These are phyloP conservation scores for Euryodendron excelsum DNA, from an alignment of 148 eudicot genomes.

Conservation along the genomic window DNA sequence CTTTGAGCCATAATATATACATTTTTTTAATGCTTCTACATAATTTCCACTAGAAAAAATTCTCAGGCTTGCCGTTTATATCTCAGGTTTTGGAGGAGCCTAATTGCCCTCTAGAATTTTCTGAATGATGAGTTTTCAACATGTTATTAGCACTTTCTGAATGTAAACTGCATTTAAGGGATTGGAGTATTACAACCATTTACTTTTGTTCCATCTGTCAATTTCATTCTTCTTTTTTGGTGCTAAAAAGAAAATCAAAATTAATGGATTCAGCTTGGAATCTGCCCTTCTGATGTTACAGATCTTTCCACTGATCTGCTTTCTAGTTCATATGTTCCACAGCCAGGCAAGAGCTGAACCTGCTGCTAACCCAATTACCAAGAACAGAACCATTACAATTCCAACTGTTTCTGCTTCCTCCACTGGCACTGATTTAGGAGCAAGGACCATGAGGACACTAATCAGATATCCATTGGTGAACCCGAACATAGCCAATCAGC, in stretches of 20 bases:
- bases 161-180: not conserved
- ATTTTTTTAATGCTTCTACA: not conserved
- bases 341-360: slow-evolving; percentile 17
- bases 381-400: slow-evolving; percentile 11
- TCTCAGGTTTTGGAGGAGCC: not conserved
- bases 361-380: slow-evolving; percentile 5
- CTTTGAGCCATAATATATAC: not conserved
- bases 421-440: slow-evolving; percentile 5
- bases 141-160: not conserved
- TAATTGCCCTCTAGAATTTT: not conserved
- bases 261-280: not conserved
- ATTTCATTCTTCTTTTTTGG: not conserved
- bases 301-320: too few relatives aligned
- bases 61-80: not conserved
- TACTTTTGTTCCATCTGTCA: not conserved
- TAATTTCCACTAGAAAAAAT: not conserved
- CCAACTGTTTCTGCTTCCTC: slow-evolving; percentile 6
- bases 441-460: slow-evolving; percentile 7
- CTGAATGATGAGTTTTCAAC: not conserved
- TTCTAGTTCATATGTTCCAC: slow-evolving; percentile 5
- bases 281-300: not conserved
- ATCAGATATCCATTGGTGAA: slow-evolving; percentile 7
- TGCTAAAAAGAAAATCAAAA: not conserved
- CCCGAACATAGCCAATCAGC: not conserved
- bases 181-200: not conserved